Evolutionary conservation across 495 filamentous ascomycete genomes (phyloP).

Genomic region (Xylaria scruposa): DNA sequence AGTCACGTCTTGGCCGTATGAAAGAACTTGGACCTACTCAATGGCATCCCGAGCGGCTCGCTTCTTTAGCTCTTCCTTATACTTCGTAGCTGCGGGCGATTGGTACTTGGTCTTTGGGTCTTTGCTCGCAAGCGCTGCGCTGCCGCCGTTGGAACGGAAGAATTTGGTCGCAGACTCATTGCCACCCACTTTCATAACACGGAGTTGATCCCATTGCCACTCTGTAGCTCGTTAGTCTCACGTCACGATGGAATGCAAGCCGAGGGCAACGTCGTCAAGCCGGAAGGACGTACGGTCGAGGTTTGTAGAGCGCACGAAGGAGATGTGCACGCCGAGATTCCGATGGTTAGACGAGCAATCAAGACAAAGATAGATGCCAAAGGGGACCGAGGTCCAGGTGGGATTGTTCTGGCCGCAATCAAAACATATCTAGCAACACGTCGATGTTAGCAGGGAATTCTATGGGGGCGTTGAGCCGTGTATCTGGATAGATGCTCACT

Average conservation of each 20-base stretch:
- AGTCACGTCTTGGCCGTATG: slow-evolving; percentile 15
- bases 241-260: slow-evolving; percentile 2
- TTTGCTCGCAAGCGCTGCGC: slow-evolving; percentile 91
- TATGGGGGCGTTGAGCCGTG: not conserved
- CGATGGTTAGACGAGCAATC: slow-evolving; percentile 95
- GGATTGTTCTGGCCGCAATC: slow-evolving; percentile 97
- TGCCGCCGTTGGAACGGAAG: slow-evolving; percentile 94
- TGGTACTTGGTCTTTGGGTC: slow-evolving; percentile 96
- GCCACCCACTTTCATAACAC: slow-evolving; percentile 97
- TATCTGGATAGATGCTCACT: slow-evolving; percentile 55
- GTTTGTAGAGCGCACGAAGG: slow-evolving; percentile 97
- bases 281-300: slow-evolving; percentile 81
- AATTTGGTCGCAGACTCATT: slow-evolving; percentile 98
- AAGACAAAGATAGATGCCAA: slow-evolving; percentile 97
- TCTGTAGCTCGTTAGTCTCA: slow-evolving; percentile 59
- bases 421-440: slow-evolving; percentile 78
- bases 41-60: slow-evolving; percentile 79
- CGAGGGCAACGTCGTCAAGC: not conserved
- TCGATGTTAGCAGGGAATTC: slow-evolving; percentile 35
- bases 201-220: slow-evolving; percentile 99
- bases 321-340: slow-evolving; percentile 92
- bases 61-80: slow-evolving; percentile 92
- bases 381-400: slow-evolving; percentile 96
- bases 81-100: slow-evolving; percentile 88
- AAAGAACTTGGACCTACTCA: slow-evolving; percentile 61